Conservation (phyloP, 805 yeast species). For the Priceomyces haplophilus region DNA sequence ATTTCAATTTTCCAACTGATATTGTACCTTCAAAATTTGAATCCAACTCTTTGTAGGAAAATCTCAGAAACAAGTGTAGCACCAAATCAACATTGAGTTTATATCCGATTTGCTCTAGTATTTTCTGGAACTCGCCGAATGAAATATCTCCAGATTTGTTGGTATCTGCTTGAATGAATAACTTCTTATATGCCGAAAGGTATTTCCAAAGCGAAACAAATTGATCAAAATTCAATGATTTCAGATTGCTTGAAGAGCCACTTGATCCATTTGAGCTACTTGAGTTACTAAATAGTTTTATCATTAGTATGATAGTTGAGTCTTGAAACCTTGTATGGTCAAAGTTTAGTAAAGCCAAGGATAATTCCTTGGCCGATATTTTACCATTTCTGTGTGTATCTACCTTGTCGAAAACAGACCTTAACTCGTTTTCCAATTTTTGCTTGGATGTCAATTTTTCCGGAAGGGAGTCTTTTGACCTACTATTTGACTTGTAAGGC, state of each 20-base stretch:
- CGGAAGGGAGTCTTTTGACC: constrained; percentile 21
- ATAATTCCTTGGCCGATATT: constrained; percentile 55
- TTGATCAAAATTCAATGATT: constrained; percentile 49
- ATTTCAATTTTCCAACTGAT: constrained; percentile 50
- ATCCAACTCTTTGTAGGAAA: constrained; percentile 38
- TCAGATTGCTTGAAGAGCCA: constrained; percentile 17
- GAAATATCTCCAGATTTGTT: constrained; percentile 57
- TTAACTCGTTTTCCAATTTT: constrained; percentile 45
- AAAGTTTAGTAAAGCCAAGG: constrained; percentile 57
- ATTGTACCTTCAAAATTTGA: constrained; percentile 18
- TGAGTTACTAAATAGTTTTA: constrained; percentile 51
- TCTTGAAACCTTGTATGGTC: constrained; percentile 62
- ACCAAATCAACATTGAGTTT: constrained; percentile 55
- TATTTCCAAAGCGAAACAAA: constrained; percentile 69
- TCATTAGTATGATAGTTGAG: constrained; percentile 60
- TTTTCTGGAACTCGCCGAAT: constrained; percentile 61
- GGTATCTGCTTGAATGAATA: constrained; percentile 60
- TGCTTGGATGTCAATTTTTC: constrained; percentile 31
- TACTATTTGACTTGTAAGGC: constrained; percentile 8
- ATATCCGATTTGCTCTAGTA: constrained; percentile 65
- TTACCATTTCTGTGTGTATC: constrained; percentile 54
- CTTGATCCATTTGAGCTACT: no score
- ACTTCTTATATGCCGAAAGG: constrained; percentile 60
- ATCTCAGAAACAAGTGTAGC: constrained; percentile 55
- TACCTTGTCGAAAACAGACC: constrained; percentile 51